A percentile compares a stretch with the other conserved stretches of the same genome.
These are phyloP conservation scores for Leccinellum luteum DNA, from an alignment of 768 basidiomycete genomes.

Conservation along the genomic window DNA sequence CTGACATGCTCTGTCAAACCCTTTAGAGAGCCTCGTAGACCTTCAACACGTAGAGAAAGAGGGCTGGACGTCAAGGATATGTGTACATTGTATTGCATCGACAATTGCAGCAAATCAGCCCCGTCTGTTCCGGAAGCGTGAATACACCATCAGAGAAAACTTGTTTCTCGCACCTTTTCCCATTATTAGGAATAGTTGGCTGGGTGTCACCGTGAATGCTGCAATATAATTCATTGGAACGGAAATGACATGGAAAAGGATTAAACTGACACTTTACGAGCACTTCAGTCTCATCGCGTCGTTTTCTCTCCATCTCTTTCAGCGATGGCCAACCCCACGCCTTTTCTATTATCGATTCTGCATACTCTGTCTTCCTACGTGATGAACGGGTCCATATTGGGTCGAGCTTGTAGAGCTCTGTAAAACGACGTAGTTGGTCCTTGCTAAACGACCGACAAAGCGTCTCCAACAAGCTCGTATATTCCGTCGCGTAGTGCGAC, in stretches of 20 bases:
- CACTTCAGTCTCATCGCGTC: constrained; percentile 49
- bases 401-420: constrained; percentile 45
- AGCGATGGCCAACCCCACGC: constrained; percentile 71
- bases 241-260: neutral
- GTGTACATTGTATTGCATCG: constrained; percentile 59
- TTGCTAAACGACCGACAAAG: constrained; percentile 63
- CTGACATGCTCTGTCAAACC: constrained; percentile 46
- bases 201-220: constrained; percentile 59
- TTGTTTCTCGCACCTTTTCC: constrained; percentile 53
- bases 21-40: constrained; percentile 51
- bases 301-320: constrained; percentile 46
- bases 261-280: constrained; percentile 42
- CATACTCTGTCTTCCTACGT: constrained; percentile 40
- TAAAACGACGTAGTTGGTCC: constrained; percentile 56
- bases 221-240: constrained; percentile 4
- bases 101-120: constrained; percentile 54
- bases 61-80: constrained; percentile 57
- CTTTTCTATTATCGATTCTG: constrained; percentile 56
- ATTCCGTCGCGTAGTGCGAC: constrained; percentile 49
- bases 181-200: constrained; percentile 66
- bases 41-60: constrained; percentile 57
- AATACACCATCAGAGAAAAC: constrained; percentile 4
- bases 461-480: constrained; percentile 48
- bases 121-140: constrained; percentile 48
- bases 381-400: constrained; percentile 32